Base-by-base conservation (phyloP, 1,139 yeast species). In the Blastobotrys raffinosifermentans region DNA sequence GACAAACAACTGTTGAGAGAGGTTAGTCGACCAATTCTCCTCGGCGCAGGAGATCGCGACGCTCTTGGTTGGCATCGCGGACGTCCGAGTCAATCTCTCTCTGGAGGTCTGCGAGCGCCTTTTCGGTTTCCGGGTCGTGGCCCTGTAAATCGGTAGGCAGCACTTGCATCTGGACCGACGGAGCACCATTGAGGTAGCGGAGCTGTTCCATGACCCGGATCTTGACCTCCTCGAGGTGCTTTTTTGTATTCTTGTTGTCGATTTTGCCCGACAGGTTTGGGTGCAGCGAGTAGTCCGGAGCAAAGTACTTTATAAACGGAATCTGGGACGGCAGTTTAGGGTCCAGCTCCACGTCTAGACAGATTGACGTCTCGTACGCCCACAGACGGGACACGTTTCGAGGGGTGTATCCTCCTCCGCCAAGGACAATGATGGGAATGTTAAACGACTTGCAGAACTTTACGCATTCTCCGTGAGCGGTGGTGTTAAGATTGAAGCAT, bases 321-420 rank as follows among this genome's bases (percentile, higher is more conserved):
- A 89, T 60, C 29, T 71, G 71, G 26, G 77, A 77, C 0, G 98
- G 98, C 35, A 91, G 69, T 47, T 77, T 77, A 18, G 81, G 71
- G 40, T 83, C 85, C 40, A 91, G 61, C 17, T 82, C 74, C 1
- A 82, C 84, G 52, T 85, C 91, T 40, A 86, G 79, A 55, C 89
- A 70, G 2, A 91, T 75, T 31, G 94, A 80, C 0, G 98, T 93
- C 60, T 91, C 98, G 57, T 83, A 87, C 32, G 96, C 77, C 98
- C 98, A 91, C 27, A 91, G 70, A 45, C 98, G 69, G 8, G 95
- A 82, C 6, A 91, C 98, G 55, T 91, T 91, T 51, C 96, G 74
- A 38, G 96, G 95, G 0, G 98, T 91, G 60, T 91, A 91, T 2
- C 98, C 98, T 38, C 98, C 98, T 23, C 98, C 98, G 19, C 98